Base-by-base conservation (phyloP, 306 rosid species). In the Carpinus viminea region DNA sequence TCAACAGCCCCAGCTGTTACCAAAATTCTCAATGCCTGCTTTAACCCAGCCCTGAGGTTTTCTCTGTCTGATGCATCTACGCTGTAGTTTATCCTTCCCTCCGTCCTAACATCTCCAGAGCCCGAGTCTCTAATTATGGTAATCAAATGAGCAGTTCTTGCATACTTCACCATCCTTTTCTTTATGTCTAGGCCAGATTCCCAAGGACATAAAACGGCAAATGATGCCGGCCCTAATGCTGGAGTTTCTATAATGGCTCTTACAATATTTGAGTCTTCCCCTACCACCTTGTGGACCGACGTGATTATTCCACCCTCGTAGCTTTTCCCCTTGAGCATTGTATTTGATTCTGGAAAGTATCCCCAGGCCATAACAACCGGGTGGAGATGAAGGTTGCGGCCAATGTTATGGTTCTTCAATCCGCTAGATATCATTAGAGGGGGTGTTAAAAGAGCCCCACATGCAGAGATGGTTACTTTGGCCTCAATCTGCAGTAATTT, bases 291-390 rank as follows among this genome's bases (percentile, higher is more conserved):
- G 75, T 94, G 92, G 24, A 89, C 65, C 2, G 95, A 91, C 79
- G 97, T 92, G 68, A 95, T 93, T 73, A 95, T 93, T 13, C 99
- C 98, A 65, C 98, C 98, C 66, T 93, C 94, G 10, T 86, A 93
- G 79, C 13, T 74, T 85, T 89, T 95, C 6, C 96, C 98, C 68
- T 84, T 84, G 78, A 92, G 81, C 61, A 81, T 90, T 12, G 85
- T 61, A 45, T 72, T 81, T 28, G 91, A 80, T 4, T 85, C 91
- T 1, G 93, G 98, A 72, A 93, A 95, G 87, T 95, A 79, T 2
- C 98, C 98, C 97, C 94, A 95, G 0, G 96, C 75, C 90, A 95
- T 85, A 68, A 84, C 77, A 77, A 93, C 98, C 2, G 99, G 98
- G 73, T 93, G 97, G n/a, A 95, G 91, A 73, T 86, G 99, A 82